Conservation (phyloP, 225 moss, liverwort and hornwort genomes). For the Sphagnum contortum region DNA sequence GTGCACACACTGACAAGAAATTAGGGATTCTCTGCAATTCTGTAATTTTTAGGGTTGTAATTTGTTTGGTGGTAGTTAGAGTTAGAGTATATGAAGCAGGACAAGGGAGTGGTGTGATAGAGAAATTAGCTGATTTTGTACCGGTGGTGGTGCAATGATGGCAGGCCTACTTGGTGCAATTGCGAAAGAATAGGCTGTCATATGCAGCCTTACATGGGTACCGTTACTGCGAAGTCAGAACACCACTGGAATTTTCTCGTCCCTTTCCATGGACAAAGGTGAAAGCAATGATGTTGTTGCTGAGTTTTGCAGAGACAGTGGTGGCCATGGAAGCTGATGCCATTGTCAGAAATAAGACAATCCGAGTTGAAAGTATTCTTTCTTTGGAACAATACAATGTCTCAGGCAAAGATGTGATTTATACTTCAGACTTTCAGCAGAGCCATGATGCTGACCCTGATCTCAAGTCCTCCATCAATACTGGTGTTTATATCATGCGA, state of each 20-base stretch:
- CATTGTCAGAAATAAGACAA: slow-evolving; percentile 69
- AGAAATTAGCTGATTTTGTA: slow-evolving; percentile 19
- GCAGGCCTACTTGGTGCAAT: slow-evolving; percentile 86
- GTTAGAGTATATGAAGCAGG: background rate
- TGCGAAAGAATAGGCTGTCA: slow-evolving; percentile 75
- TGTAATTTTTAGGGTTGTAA: no score
- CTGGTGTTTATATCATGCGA: slow-evolving; percentile 81
- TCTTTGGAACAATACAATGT: slow-evolving; percentile 44
- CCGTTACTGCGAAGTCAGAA: slow-evolving; percentile 88
- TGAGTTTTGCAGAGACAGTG: slow-evolving; percentile 79
- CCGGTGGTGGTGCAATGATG: slow-evolving; percentile 36
- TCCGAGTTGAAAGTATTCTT: slow-evolving; percentile 65
- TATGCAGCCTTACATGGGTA: slow-evolving; percentile 81
- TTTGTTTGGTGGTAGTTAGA: no score
- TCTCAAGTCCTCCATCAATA: slow-evolving; percentile 48
- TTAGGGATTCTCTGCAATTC: no score
- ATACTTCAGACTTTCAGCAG: slow-evolving; percentile 60
- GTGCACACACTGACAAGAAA: no score
- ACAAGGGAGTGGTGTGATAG: background rate
- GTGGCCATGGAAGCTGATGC: slow-evolving; percentile 90
- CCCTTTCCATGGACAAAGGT: slow-evolving; percentile 84
- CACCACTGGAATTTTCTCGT: slow-evolving; percentile 53
- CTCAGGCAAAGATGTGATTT: slow-evolving; percentile 65
- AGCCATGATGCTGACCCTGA: slow-evolving; percentile 48
- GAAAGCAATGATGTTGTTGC: slow-evolving; percentile 64